Percentiles rank a stretch among this genome's conserved stretches.
Conservation (phyloP, 2,329 filamentous ascomycete species). For the Basipetospora chlamydospora region DNA sequence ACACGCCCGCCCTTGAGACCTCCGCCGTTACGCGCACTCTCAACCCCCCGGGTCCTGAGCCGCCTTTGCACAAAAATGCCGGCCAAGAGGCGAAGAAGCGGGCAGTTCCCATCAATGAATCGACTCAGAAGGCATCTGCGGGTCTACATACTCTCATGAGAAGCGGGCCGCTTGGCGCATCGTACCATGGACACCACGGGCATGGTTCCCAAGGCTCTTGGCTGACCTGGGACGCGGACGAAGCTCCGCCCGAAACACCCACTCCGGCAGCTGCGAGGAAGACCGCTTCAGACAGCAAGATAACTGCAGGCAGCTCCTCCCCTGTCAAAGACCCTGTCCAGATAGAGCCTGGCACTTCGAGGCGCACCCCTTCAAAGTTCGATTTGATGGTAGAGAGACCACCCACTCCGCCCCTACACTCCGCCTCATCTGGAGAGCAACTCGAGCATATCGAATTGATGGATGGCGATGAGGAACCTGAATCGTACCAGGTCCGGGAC, state of each 20-base stretch:
- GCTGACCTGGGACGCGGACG: background rate
- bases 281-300: no score
- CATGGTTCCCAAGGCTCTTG: background rate
- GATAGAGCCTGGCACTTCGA: no score
- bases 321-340: no score
- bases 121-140: background rate
- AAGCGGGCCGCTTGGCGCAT: background rate
- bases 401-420: background rate
- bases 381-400: background rate
- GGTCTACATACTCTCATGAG: background rate
- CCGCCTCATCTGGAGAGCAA: background rate
- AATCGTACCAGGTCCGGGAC: background rate
- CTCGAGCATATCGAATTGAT: background rate
- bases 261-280: no score
- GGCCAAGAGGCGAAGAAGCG: no score
- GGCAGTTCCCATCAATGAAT: no score
- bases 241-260: background rate
- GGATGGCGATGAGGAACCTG: background rate
- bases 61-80: no score
- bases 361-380: background rate
- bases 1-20: no score
- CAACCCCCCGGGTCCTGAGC: no score
- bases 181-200: background rate
- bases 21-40: no score
- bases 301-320: no score